phyloP scores from a whole-genome alignment of 257 asterid genomes.

The Coffea canephora region DNA sequence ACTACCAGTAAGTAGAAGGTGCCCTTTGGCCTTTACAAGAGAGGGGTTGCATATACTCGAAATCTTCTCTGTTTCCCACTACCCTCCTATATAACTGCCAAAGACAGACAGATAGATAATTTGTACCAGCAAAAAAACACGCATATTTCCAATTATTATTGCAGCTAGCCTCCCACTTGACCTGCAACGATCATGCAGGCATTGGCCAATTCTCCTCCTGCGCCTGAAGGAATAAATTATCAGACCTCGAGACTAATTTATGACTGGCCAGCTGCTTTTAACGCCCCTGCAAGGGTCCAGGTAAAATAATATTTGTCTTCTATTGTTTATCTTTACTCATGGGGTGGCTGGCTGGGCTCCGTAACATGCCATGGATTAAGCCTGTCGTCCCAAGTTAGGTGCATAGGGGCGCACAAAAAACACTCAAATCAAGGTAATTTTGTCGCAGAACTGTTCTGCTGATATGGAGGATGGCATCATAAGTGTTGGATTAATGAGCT shows the following conservation, averaged over 20 bases:
- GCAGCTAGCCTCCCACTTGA: not conserved
- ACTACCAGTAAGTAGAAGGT: constrained; percentile 6
- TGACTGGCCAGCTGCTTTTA: not conserved
- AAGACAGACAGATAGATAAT: constrained; percentile 8
- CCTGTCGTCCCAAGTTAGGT: constrained; percentile 5
- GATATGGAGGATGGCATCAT: constrained; percentile 12
- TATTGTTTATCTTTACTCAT: constrained; percentile 4
- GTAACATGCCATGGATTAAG: constrained; percentile 3
- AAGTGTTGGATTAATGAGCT: not conserved
- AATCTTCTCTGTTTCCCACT: constrained; percentile 39
- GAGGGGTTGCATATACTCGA: constrained; percentile 10
- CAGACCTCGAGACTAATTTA: not conserved
- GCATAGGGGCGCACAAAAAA: constrained; percentile 15
- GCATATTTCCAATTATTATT: not conserved
- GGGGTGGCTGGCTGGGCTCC: not conserved
- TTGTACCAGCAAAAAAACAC: not conserved
- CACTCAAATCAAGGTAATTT: constrained; percentile 17
- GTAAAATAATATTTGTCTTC: not conserved
- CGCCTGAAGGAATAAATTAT: constrained; percentile 7
- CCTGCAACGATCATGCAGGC: constrained; percentile 6
- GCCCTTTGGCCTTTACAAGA: constrained; percentile 32
- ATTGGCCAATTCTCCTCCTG: not conserved
- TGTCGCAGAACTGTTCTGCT: constrained; percentile 8
- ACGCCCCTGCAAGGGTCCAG: not conserved
- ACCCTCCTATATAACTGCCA: constrained; percentile 12